These are phyloP conservation scores for Lactifluus pinguis DNA, from an alignment of 768 basidiomycete species.

Conservation along the genomic window DNA sequence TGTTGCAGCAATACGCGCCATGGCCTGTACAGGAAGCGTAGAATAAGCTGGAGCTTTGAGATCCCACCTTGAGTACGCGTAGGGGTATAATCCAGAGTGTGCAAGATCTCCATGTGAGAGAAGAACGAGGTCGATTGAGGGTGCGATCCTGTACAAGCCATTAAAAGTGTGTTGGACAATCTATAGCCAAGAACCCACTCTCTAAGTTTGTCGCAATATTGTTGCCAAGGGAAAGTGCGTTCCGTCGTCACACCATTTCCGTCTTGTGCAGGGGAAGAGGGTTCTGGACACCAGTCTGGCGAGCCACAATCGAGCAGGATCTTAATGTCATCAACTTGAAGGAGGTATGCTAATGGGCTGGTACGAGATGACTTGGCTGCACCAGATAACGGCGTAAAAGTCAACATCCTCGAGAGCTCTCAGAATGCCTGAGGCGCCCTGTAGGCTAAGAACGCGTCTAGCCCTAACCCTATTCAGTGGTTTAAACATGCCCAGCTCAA, in stretches of 20 bases:
- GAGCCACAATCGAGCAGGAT: constrained; percentile 95
- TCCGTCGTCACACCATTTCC: constrained; percentile 27
- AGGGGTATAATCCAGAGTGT: constrained; percentile 89
- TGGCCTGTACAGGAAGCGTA: constrained; percentile 90
- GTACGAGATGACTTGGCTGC: constrained; percentile 59
- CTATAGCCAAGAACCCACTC: constrained; percentile 41
- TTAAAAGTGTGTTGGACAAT: neutral
- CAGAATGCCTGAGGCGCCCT: neutral
- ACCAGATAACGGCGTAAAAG: constrained; percentile 85
- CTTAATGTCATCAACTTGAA: constrained; percentile 89
- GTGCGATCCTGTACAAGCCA: constrained; percentile 50
- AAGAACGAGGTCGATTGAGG: constrained; percentile 81
- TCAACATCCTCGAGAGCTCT: constrained; percentile 61
- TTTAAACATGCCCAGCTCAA: too few relatives aligned
- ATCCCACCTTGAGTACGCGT: constrained; percentile 81
- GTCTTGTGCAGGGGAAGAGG: constrained; percentile 22
- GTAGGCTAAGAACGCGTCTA: constrained; percentile 32
- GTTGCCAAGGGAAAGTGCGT: constrained; percentile 41
- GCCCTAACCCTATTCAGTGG: constrained; percentile 97
- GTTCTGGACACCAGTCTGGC: constrained; percentile 73
- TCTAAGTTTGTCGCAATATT: constrained; percentile 57
- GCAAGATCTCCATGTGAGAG: constrained; percentile 89
- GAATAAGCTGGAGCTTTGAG: constrained; percentile 88
- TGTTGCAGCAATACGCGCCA: constrained; percentile 83
- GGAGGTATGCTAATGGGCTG: constrained; percentile 70